Conservation (phyloP, 441 rosid genomes). For the Populus hybrid region DNA sequence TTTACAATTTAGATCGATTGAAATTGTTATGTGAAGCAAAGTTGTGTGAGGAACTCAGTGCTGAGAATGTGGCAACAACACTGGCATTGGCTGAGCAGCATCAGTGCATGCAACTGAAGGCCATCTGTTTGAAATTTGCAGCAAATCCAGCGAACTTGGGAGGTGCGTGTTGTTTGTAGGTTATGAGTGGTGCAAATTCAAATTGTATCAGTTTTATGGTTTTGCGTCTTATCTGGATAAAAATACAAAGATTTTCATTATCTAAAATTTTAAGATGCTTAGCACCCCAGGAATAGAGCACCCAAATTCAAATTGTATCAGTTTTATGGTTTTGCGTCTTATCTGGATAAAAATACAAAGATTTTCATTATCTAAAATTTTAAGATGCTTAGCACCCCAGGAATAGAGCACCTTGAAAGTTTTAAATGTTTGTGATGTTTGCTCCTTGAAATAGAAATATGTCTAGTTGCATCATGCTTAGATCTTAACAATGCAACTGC, state of each 20-base stretch:
- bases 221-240: slow-evolving; percentile 14
- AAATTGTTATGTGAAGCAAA: slow-evolving; percentile 72
- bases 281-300: too few species aligned
- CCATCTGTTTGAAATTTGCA: slow-evolving; percentile 74
- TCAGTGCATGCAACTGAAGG: slow-evolving; percentile 71
- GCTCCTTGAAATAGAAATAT: background rate
- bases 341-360: slow-evolving; percentile 17
- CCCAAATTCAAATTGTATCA: slow-evolving; percentile 33
- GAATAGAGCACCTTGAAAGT: background rate
- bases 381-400: slow-evolving; percentile 12
- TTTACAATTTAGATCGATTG: slow-evolving; percentile 75
- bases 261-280: slow-evolving; percentile 19
- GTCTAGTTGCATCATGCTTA: background rate
- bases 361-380: slow-evolving; percentile 13
- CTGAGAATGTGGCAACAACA: slow-evolving; percentile 79
- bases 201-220: slow-evolving; percentile 27
- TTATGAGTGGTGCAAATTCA: slow-evolving; percentile 29
- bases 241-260: slow-evolving; percentile 16
- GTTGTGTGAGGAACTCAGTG: slow-evolving; percentile 66
- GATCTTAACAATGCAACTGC: background rate
- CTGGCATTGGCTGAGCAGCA: slow-evolving; percentile 96
- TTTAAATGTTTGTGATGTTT: background rate
- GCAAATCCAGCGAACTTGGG: slow-evolving; percentile 72
- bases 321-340: slow-evolving; percentile 18
- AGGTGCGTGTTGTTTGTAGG: slow-evolving; percentile 58